Evolutionary conservation across 768 basidiomycete genomes (phyloP).

Genomic region (Panellus pusillus): DNA sequence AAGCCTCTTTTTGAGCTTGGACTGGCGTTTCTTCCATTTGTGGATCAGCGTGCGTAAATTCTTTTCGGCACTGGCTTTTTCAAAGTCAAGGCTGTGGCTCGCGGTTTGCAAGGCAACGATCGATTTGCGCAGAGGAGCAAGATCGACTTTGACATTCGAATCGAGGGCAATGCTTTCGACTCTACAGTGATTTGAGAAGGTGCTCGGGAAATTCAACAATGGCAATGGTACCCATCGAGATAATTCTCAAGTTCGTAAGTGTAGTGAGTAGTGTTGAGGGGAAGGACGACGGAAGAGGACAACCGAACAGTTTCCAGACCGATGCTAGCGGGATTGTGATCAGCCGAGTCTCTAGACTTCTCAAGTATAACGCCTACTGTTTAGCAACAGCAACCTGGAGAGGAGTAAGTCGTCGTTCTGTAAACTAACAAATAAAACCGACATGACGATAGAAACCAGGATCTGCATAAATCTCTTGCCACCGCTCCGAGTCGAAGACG

Average conservation of each 20-base stretch:
- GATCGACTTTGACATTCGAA: slow-evolving; percentile 29
- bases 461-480: slow-evolving; percentile 77
- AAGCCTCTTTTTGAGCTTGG: slow-evolving; percentile 25
- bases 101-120: slow-evolving; percentile 39
- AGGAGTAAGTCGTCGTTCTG: not conserved
- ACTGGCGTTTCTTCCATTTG: slow-evolving; percentile 30
- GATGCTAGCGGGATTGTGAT: slow-evolving; percentile 20
- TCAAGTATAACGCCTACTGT: slow-evolving; percentile 23
- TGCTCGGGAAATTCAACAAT: not conserved
- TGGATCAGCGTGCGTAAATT: slow-evolving; percentile 37
- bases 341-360: too few relatives aligned
- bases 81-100: slow-evolving; percentile 43
- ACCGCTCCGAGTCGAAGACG: slow-evolving; percentile 70
- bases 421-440: slow-evolving; percentile 17
- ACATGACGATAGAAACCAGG: slow-evolving; percentile 71
- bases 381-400: slow-evolving; percentile 58
- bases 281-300: slow-evolving; percentile 54
- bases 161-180: slow-evolving; percentile 48
- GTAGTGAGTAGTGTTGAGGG: slow-evolving; percentile 71
- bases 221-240: slow-evolving; percentile 42
- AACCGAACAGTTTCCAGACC: slow-evolving; percentile 58
- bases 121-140: slow-evolving; percentile 38
- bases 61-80: slow-evolving; percentile 44
- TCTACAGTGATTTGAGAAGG: slow-evolving; percentile 27
- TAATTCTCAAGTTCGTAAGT: slow-evolving; percentile 53